phyloP scores from a whole-genome alignment of 768 basidiomycete genomes.

The Botryobasidium botryosum region DNA sequence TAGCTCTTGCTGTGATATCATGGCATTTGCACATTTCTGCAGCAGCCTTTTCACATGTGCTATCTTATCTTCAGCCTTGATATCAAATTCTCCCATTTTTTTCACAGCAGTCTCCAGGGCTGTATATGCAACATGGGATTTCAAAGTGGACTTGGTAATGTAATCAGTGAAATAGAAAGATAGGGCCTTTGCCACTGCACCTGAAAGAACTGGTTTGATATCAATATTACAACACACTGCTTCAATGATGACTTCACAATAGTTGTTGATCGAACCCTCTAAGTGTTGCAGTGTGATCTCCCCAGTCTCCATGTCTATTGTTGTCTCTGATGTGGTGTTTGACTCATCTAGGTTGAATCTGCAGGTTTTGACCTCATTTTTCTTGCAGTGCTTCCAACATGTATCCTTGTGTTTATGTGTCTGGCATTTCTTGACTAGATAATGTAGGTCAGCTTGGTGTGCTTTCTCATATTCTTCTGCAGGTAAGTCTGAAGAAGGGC shows the following conservation, averaged over 20 bases:
- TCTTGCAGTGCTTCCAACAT: constrained; percentile 26
- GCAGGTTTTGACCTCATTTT: constrained; percentile 16
- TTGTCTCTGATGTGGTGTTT: constrained; percentile 2
- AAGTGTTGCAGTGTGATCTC: constrained; percentile 18
- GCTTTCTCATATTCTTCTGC: background rate
- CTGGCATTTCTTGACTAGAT: background rate
- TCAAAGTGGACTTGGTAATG: constrained; percentile 29
- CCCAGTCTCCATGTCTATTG: constrained; percentile 16
- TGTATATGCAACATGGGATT: constrained; percentile 25
- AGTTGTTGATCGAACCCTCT: constrained; percentile 29
- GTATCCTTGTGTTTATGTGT: constrained; percentile 18
- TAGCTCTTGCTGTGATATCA: constrained; percentile 26
- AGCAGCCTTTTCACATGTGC: constrained; percentile 20
- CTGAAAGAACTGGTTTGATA: constrained; percentile 30
- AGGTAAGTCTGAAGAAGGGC: background rate
- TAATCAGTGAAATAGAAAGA: constrained; percentile 34
- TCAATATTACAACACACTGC: constrained; percentile 30
- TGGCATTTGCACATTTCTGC: constrained; percentile 23
- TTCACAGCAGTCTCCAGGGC: constrained; percentile 22
- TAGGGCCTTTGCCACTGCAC: constrained; percentile 25
- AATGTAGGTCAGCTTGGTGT: too few species aligned
- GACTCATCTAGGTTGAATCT: constrained; percentile 17
- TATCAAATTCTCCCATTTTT: constrained; percentile 17
- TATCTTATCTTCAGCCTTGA: constrained; percentile 12
- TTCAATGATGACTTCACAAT: constrained; percentile 25